A percentile compares a stretch with the other conserved stretches of the same genome.
phyloP scores from a whole-genome alignment of 306 rosid species.

The Dryas octopetala region DNA sequence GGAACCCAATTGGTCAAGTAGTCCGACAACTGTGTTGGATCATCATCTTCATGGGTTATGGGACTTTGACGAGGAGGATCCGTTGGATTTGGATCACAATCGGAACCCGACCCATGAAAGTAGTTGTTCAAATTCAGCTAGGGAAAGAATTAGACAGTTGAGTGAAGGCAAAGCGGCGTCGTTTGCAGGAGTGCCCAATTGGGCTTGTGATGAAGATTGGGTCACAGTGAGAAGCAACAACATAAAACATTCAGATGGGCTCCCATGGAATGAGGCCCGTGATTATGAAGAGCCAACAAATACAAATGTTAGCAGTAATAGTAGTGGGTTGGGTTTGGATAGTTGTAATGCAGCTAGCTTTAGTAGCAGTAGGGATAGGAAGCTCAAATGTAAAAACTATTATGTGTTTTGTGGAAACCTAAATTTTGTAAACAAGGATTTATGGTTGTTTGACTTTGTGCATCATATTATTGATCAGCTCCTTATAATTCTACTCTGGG shows the following conservation, averaged over 20 bases:
- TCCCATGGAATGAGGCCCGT: constrained; percentile 4
- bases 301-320: neutral
- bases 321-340: neutral
- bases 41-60: constrained; percentile 28
- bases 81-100: constrained; percentile 14
- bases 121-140: constrained; percentile 24
- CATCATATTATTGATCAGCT: neutral
- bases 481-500: neutral
- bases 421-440: constrained; percentile 16
- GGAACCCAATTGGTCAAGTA: constrained; percentile 22
- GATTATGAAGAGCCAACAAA: constrained; percentile 1
- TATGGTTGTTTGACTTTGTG: constrained; percentile 14
- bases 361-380: neutral
- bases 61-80: constrained; percentile 37
- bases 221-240: constrained; percentile 56
- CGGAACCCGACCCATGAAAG: constrained; percentile 25
- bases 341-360: neutral
- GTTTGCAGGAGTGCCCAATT: constrained; percentile 24
- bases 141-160: constrained; percentile 51
- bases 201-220: constrained; percentile 63
- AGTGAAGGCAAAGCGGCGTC: constrained; percentile 15
- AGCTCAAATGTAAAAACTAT: constrained; percentile 9
- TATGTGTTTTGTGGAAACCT: constrained; percentile 1
- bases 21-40: constrained; percentile 69
- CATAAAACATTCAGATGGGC: neutral